These are phyloP conservation scores for Ustilago esculenta DNA, from an alignment of 1,284 basidiomycete genomes.

Conservation along the genomic window DNA sequence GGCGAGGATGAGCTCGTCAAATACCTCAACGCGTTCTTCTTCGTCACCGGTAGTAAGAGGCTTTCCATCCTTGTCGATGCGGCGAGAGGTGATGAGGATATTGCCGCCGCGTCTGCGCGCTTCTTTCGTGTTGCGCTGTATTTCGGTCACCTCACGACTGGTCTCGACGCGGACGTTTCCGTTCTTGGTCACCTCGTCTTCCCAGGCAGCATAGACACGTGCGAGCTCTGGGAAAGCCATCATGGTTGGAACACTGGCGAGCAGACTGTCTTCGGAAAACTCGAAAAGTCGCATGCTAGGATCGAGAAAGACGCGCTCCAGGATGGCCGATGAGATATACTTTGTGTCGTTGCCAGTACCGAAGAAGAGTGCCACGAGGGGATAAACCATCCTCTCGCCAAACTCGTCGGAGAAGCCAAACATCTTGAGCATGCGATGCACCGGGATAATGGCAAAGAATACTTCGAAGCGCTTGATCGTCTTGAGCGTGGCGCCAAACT, in stretches of 20 bases:
- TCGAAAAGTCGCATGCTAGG: slow-evolving; percentile 71
- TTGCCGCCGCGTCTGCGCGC: slow-evolving; percentile 50
- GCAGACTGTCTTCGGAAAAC: slow-evolving; percentile 59
- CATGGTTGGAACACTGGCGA: slow-evolving; percentile 69
- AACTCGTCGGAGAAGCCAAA: slow-evolving; percentile 69
- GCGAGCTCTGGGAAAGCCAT: slow-evolving; percentile 70
- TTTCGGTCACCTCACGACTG: slow-evolving; percentile 69
- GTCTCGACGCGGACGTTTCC: slow-evolving; percentile 70
- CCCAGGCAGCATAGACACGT: slow-evolving; percentile 71
- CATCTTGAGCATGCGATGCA: slow-evolving; percentile 54
- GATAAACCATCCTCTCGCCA: slow-evolving; percentile 73
- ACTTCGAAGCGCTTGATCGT: slow-evolving; percentile 62
- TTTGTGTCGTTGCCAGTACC: slow-evolving; percentile 75
- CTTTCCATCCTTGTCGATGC: slow-evolving; percentile 47
- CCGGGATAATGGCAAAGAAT: slow-evolving; percentile 59
- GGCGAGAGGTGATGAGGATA: slow-evolving; percentile 46
- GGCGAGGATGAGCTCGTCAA: slow-evolving; percentile 75
- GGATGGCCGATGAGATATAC: slow-evolving; percentile 73
- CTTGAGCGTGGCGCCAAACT: slow-evolving; percentile 57
- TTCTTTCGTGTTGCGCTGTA: slow-evolving; percentile 60
- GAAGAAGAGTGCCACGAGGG: slow-evolving; percentile 73
- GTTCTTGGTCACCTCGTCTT: slow-evolving; percentile 68
- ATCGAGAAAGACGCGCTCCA: slow-evolving; percentile 74
- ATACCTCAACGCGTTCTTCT: slow-evolving; percentile 68
- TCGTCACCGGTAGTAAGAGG: slow-evolving; percentile 38